Evolutionary conservation across 202 grass and related monocot species (phyloP).

Genomic region (Miscanthus sacchariflorus): DNA sequence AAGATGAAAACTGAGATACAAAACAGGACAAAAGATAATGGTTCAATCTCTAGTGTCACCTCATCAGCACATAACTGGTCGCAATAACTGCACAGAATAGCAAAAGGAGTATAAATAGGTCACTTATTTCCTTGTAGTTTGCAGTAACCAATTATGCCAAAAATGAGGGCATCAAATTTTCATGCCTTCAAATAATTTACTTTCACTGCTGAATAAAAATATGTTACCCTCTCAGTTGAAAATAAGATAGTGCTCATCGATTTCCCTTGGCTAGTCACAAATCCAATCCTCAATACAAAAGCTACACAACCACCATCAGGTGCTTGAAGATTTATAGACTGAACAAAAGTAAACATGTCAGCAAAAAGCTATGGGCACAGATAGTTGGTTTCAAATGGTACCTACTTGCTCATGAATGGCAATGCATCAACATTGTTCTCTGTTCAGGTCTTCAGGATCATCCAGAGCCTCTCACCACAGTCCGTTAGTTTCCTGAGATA

Average conservation of each 20-base stretch:
- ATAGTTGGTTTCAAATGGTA: too few species aligned
- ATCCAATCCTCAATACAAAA: slow-evolving; percentile 94
- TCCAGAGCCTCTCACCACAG: too few species aligned
- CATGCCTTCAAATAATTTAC: slow-evolving; percentile 21
- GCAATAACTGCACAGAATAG: slow-evolving; percentile 97
- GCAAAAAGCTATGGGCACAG: not conserved
- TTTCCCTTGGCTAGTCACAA: slow-evolving; percentile 98
- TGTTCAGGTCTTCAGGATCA: too few species aligned
- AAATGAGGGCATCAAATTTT: slow-evolving; percentile 1
- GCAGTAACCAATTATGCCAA: slow-evolving; percentile 73
- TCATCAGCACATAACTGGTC: slow-evolving; percentile 90
- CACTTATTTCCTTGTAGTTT: slow-evolving; percentile 86
- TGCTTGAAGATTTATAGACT: slow-evolving; percentile 77
- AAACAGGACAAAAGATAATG: slow-evolving; percentile 32
- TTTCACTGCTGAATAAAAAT: slow-evolving; percentile 29
- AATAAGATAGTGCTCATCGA: slow-evolving; percentile 98
- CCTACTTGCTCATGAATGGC: too few species aligned
- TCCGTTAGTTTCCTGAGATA: too few species aligned
- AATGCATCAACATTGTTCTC: too few species aligned
- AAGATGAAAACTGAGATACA: slow-evolving; percentile 22
- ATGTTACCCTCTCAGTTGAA: slow-evolving; percentile 96
- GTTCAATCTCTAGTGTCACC: slow-evolving; percentile 55
- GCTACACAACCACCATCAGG: slow-evolving; percentile 94
- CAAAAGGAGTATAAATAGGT: slow-evolving; percentile 93
- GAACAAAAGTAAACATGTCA: slow-evolving; percentile 57